Evolutionary conservation across 768 basidiomycete genomes (phyloP).

Genomic region (Lentinus brumalis): DNA sequence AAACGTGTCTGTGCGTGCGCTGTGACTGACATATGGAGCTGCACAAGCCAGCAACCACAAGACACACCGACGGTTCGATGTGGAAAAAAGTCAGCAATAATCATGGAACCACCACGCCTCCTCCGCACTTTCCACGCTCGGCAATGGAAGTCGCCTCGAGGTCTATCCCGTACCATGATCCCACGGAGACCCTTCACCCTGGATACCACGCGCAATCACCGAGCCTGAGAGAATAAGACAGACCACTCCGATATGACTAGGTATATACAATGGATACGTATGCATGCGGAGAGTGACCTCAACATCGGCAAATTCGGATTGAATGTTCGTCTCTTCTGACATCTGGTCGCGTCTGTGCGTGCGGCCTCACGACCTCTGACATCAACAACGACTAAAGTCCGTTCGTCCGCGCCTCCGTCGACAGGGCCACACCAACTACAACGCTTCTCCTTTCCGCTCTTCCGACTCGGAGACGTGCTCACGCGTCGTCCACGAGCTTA

Average conservation of each 20-base stretch:
- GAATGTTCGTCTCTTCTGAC: not conserved
- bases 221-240: not conserved
- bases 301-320: not conserved
- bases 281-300: not conserved
- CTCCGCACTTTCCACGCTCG: too few relatives aligned
- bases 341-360: not conserved
- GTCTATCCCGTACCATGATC: too few relatives aligned
- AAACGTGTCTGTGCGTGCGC: too few relatives aligned
- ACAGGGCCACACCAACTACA: not conserved
- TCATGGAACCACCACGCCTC: too few relatives aligned
- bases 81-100: too few relatives aligned
- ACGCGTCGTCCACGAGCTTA: constrained; percentile 62
- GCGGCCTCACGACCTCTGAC: not conserved
- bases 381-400: not conserved
- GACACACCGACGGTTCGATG: too few relatives aligned
- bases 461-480: not conserved
- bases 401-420: not conserved
- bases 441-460: not conserved
- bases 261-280: not conserved
- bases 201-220: not conserved
- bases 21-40: too few relatives aligned
- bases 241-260: not conserved
- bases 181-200: too few relatives aligned
- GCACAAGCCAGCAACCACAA: too few relatives aligned
- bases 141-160: too few relatives aligned